These are phyloP conservation scores for Capsella bursapastoris DNA, from an alignment of 345 rosid genomes.

Conservation along the genomic window DNA sequence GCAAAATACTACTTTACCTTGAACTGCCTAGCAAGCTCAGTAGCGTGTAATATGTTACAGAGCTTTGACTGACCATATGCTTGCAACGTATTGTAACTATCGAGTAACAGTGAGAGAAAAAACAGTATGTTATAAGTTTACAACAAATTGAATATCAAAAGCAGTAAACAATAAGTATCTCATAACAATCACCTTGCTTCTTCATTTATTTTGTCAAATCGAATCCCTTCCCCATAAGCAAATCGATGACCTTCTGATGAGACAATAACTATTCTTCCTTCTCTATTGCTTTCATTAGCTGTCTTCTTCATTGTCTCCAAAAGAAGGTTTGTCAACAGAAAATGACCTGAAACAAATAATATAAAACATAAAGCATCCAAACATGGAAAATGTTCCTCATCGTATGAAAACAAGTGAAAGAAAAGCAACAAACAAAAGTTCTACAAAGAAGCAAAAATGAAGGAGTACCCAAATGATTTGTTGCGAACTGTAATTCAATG, in stretches of 20 bases:
- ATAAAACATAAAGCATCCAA: background rate
- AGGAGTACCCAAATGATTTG: slow-evolving; percentile 61
- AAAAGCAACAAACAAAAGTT: background rate
- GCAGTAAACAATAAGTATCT: slow-evolving; percentile 12
- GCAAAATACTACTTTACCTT: slow-evolving; percentile 52
- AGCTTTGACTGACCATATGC: slow-evolving; percentile 87
- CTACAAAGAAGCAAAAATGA: background rate
- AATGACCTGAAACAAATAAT: slow-evolving; percentile 59
- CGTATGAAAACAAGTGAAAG: background rate
- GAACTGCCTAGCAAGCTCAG: slow-evolving; percentile 72
- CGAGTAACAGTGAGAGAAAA: background rate
- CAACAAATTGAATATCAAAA: background rate
- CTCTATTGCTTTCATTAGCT: slow-evolving; percentile 56
- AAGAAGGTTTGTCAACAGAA: slow-evolving; percentile 68
- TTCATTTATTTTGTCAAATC: slow-evolving; percentile 66
- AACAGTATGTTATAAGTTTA: background rate
- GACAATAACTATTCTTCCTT: slow-evolving; percentile 75
- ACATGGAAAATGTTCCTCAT: background rate
- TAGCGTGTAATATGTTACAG: slow-evolving; percentile 78
- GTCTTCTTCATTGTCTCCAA: slow-evolving; percentile 79
- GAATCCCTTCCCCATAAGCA: slow-evolving; percentile 65
- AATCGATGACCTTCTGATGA: slow-evolving; percentile 69
- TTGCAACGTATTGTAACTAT: slow-evolving; percentile 56
- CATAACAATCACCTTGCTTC: slow-evolving; percentile 55
- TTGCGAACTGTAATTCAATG: slow-evolving; percentile 64